phyloP scores from a whole-genome alignment of 192 early-diverging fungal species.

The Anaeromyces robustus region DNA sequence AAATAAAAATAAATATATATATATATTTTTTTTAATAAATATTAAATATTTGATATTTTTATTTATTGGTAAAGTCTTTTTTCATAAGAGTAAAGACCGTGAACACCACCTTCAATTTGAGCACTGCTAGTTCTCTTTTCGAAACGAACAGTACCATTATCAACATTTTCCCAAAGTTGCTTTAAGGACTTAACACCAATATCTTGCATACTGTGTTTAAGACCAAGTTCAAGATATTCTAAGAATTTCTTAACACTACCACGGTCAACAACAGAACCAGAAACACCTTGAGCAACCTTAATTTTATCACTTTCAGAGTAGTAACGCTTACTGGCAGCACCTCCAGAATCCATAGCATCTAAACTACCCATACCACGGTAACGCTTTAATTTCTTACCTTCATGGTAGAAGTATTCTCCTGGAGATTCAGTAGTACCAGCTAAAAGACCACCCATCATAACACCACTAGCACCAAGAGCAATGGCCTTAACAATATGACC shows the following conservation, averaged over 20 bases:
- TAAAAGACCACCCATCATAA: constrained; percentile 97
- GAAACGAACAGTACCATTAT: constrained; percentile 64
- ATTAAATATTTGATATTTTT: no score
- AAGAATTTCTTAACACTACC: constrained; percentile 87
- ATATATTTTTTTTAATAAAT: not conserved
- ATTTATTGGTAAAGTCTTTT: constrained; percentile 34
- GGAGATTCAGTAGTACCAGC: constrained; percentile 92
- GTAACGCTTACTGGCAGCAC: constrained; percentile 51
- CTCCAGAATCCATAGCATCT: constrained; percentile 84
- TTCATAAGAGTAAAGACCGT: constrained; percentile 73
- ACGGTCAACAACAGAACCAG: constrained; percentile 94
- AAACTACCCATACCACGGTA: constrained; percentile 99
- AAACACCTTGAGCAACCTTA: constrained; percentile 98
- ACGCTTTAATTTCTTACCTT: constrained; percentile 92
- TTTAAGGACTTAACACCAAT: constrained; percentile 64
- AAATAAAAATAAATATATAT: no score
- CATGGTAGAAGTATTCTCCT: constrained; percentile 96
- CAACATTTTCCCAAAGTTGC: constrained; percentile 52
- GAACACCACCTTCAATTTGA: constrained; percentile 92
- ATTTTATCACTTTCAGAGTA: constrained; percentile 92
- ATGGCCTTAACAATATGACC: constrained; percentile 96
- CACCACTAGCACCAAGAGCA: constrained; percentile 84
- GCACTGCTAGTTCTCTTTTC: constrained; percentile 88
- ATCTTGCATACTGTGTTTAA: constrained; percentile 96
- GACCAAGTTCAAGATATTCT: constrained; percentile 77